Percentiles rank a stretch among this genome's conserved stretches.
phyloP scores from a whole-genome alignment of 1,139 yeast genomes.

The Pichia sp. region DNA sequence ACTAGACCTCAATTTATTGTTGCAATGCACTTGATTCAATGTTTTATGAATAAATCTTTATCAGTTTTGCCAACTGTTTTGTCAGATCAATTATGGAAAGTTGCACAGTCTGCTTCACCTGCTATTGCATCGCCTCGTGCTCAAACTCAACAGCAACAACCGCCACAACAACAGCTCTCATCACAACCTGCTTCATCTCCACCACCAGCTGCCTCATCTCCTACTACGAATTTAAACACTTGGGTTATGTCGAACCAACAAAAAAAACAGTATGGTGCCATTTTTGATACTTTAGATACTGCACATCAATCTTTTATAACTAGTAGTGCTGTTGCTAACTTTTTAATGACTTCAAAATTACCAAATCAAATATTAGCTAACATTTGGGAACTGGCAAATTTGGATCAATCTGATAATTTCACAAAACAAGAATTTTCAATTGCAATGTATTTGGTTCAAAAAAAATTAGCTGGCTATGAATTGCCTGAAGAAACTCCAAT shows the following conservation, averaged over 20 bases:
- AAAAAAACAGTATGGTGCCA: conserved; percentile 69
- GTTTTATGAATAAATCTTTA: conserved; percentile 52
- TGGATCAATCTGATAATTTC: conserved; percentile 80
- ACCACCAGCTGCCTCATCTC: conserved; percentile 9
- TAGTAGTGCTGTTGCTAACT: conserved; percentile 79
- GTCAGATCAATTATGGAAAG: conserved; percentile 64
- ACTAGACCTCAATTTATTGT: conserved; percentile 71
- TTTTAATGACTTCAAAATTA: conserved; percentile 81
- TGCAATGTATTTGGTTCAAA: conserved; percentile 90
- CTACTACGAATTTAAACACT: conserved; percentile 47
- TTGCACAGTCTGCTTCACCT: conserved; percentile 17
- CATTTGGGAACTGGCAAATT: conserved; percentile 93
- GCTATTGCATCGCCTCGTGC: conserved; percentile 7
- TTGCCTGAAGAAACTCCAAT: conserved; percentile 51
- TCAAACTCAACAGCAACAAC: not conserved
- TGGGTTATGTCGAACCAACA: conserved; percentile 70
- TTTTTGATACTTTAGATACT: conserved; percentile 75
- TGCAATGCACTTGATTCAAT: conserved; percentile 94
- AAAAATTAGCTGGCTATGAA: conserved; percentile 63
- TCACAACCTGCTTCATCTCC: conserved; percentile 21
- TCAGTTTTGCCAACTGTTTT: conserved; percentile 54
- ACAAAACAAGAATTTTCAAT: conserved; percentile 79
- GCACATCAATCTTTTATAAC: conserved; percentile 55
- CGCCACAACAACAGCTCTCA: conserved; percentile 2
- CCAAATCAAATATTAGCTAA: conserved; percentile 80